Evolutionary conservation across 2,329 filamentous ascomycete genomes (phyloP).

Genomic region (Aspergillus fijiensis): DNA sequence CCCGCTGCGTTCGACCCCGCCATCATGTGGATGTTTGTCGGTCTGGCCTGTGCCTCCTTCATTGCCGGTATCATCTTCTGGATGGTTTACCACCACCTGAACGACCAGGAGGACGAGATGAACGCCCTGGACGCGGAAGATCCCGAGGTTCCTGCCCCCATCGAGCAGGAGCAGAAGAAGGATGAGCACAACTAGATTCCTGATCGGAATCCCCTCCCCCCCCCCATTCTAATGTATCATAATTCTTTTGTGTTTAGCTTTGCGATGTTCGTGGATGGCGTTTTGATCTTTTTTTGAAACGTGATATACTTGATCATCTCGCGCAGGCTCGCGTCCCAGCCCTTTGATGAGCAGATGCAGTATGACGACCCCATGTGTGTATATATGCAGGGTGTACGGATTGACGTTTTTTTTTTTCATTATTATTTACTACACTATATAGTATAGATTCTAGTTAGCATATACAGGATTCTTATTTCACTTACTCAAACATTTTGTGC

Average conservation of each 20-base stretch:
- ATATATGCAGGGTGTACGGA: slow-evolving; percentile 5
- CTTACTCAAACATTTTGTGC: neutral
- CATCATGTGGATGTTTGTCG: slow-evolving; percentile 66
- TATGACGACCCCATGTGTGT: slow-evolving; percentile 1
- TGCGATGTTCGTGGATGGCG: neutral
- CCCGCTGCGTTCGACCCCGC: slow-evolving; percentile 63
- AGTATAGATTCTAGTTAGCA: neutral
- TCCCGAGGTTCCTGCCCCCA: slow-evolving; percentile 18
- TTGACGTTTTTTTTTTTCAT: neutral
- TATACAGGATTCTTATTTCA: neutral
- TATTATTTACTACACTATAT: neutral
- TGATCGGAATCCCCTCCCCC: neutral
- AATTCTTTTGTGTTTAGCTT: slow-evolving; percentile 3
- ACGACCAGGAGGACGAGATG: slow-evolving; percentile 51
- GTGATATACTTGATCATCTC: slow-evolving; percentile 6
- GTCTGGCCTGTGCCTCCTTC: slow-evolving; percentile 53
- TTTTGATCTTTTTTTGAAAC: neutral
- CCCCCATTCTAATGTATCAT: slow-evolving; percentile 7
- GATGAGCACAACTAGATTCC: neutral
- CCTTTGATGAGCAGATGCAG: slow-evolving; percentile 2
- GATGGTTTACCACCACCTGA: slow-evolving; percentile 50
- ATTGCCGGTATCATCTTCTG: slow-evolving; percentile 56
- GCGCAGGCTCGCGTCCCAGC: slow-evolving; percentile 10
- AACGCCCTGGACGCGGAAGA: slow-evolving; percentile 49
- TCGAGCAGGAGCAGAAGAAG: slow-evolving; percentile 6